phyloP scores from a whole-genome alignment of 768 basidiomycete species.

The Mycena olivaceomarginata region DNA sequence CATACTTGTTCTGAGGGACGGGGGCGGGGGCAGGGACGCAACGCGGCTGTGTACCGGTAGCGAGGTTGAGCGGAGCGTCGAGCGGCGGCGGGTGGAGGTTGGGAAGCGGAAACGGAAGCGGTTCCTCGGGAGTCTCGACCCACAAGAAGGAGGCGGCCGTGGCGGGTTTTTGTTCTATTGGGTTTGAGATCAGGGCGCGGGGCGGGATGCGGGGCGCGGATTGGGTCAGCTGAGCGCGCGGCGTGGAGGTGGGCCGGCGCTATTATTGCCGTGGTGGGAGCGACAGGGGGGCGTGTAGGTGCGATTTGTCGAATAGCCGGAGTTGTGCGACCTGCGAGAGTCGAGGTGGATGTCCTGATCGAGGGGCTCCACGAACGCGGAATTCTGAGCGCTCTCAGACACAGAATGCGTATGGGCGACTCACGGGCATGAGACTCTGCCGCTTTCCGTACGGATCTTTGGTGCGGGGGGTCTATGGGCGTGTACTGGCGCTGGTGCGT shows the following conservation, averaged over 20 bases:
- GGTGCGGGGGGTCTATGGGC: conserved; percentile 1
- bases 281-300: conserved; percentile 32
- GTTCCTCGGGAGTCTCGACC: conserved; percentile 6
- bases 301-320: conserved; percentile 34
- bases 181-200: conserved; percentile 22
- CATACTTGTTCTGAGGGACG: background rate
- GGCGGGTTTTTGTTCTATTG: conserved; percentile 17
- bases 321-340: conserved; percentile 34
- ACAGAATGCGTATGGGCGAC: background rate
- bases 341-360: conserved; percentile 11
- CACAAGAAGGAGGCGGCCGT: background rate
- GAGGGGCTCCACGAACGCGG: conserved; percentile 12
- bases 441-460: conserved; percentile 20
- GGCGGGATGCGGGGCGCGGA: conserved; percentile 22
- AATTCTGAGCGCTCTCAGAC: background rate
- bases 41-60: conserved; percentile 2
- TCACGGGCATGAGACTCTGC: conserved; percentile 16
- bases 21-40: background rate
- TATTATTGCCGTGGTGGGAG: conserved; percentile 10
- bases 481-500: conserved; percentile 3
- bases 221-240: conserved; percentile 20
- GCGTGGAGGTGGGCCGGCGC: background rate
- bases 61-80: conserved; percentile 1
- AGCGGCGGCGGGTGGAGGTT: background rate
- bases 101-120: conserved; percentile 1